These are phyloP conservation scores for Monilinia laxa DNA, from an alignment of 2,329 filamentous ascomycete species.

Conservation along the genomic window DNA sequence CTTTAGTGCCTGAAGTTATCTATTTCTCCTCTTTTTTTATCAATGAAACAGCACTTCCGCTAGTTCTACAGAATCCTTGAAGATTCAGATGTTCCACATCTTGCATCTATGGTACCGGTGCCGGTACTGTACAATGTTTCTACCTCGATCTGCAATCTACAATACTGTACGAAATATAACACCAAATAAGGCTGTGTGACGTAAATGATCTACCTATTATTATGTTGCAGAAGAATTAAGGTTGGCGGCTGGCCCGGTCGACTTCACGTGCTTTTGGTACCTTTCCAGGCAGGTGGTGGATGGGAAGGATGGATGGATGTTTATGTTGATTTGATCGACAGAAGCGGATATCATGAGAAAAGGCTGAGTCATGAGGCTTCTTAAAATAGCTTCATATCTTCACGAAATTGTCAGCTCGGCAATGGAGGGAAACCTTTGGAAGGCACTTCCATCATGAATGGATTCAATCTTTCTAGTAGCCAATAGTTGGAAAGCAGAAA, in stretches of 20 bases:
- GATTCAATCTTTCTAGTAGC: slow-evolving; percentile 5
- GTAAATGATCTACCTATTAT: slow-evolving; percentile 3
- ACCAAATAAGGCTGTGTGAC: slow-evolving; percentile 11
- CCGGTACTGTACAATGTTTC: not conserved
- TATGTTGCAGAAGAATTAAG: not conserved
- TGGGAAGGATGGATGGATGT: not conserved
- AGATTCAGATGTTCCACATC: not conserved
- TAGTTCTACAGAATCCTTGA: not conserved
- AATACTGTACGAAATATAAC: not conserved
- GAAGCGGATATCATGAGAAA: slow-evolving; percentile 3
- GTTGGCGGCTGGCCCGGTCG: not conserved
- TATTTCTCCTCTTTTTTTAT: slow-evolving; percentile 2
- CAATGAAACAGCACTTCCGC: not conserved
- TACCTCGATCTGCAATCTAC: not conserved
- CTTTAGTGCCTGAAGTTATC: not conserved
- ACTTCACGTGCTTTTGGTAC: not conserved
- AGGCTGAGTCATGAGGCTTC: slow-evolving; percentile 4
- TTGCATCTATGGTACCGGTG: not conserved
- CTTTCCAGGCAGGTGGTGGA: not conserved
- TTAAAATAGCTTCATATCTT: slow-evolving; percentile 16
- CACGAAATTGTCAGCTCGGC: not conserved
- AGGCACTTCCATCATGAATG: not conserved
- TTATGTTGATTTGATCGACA: slow-evolving; percentile 15
- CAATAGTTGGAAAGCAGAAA: not conserved
- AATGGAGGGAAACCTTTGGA: not conserved